These are phyloP conservation scores for Kurtzmaniella natalensis DNA, from an alignment of 1,139 yeast species.

Conservation along the genomic window DNA sequence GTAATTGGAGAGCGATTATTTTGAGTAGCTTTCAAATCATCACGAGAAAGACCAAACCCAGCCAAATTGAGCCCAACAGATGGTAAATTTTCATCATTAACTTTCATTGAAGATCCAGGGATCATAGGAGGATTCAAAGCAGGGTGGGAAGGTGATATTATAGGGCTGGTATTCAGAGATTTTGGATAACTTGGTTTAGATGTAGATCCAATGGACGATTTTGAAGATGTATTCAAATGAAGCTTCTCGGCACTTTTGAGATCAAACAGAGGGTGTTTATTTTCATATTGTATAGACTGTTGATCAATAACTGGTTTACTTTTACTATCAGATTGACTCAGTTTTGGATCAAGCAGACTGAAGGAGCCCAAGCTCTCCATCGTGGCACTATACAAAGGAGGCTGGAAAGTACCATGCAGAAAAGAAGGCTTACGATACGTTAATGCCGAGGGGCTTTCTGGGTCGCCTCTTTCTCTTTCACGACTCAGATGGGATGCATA, in stretches of 20 bases:
- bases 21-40: conserved; percentile 15
- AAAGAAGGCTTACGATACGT: no score
- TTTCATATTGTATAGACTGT: no score
- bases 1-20: no score
- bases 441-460: no score
- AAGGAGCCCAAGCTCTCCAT: conserved; percentile 1
- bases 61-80: conserved; percentile 20
- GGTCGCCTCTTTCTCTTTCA: background rate
- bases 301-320: no score
- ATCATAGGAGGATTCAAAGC: background rate
- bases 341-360: background rate
- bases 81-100: conserved; percentile 7
- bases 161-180: no score
- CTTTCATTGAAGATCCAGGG: background rate
- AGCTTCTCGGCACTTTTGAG: no score
- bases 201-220: no score
- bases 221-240: no score
- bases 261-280: no score
- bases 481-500: conserved; percentile 1
- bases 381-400: conserved; percentile 4
- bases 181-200: no score
- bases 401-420: conserved; percentile 1
- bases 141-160: background rate
- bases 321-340: no score
- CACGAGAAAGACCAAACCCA: conserved; percentile 24